Percentiles rank a stretch among this genome's conserved stretches.
Evolutionary conservation across 1,139 yeast species (phyloP).

Genomic region (Saccharomyces hybrid): DNA sequence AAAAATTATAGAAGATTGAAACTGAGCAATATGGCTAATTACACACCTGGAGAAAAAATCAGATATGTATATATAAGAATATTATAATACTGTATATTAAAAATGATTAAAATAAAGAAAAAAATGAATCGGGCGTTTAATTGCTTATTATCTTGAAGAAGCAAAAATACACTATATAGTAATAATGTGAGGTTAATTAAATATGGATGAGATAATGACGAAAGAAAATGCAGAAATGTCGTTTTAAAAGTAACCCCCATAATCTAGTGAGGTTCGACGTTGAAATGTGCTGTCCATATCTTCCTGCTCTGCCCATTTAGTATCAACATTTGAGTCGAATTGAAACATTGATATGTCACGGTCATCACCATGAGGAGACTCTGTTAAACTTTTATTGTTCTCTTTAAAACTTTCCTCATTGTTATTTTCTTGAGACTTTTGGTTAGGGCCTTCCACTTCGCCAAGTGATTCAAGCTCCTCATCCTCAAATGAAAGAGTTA

Average conservation of each 20-base stretch:
- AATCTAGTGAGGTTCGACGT: constrained; percentile 28
- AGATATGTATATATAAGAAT: constrained; percentile 4
- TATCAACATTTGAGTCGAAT: constrained; percentile 13
- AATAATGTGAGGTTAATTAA: constrained; percentile 5
- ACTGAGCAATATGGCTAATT: constrained; percentile 1
- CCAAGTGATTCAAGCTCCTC: constrained; percentile 2
- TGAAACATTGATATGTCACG: constrained; percentile 5
- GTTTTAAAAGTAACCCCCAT: constrained; percentile 9
- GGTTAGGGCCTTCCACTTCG: constrained; percentile 3
- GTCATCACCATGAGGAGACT: constrained; percentile 4
- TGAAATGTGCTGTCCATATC: constrained; percentile 31
- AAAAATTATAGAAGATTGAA: constrained; percentile 22
- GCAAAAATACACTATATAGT: not conserved
- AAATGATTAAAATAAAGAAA: not conserved
- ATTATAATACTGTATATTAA: constrained; percentile 3
- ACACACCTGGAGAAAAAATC: not conserved
- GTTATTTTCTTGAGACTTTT: constrained; percentile 2
- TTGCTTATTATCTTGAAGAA: not conserved
- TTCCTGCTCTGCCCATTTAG: constrained; percentile 24
- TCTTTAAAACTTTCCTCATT: constrained; percentile 1
- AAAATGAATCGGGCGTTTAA: not conserved
- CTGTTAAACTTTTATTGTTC: not conserved
- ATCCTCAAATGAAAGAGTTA: constrained; percentile 25
- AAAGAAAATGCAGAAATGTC: constrained; percentile 10
- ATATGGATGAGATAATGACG: not conserved